Evolutionary conservation across 371 early-diverging fungal genomes (phyloP).

Genomic region (Mucor lusitanicus): DNA sequence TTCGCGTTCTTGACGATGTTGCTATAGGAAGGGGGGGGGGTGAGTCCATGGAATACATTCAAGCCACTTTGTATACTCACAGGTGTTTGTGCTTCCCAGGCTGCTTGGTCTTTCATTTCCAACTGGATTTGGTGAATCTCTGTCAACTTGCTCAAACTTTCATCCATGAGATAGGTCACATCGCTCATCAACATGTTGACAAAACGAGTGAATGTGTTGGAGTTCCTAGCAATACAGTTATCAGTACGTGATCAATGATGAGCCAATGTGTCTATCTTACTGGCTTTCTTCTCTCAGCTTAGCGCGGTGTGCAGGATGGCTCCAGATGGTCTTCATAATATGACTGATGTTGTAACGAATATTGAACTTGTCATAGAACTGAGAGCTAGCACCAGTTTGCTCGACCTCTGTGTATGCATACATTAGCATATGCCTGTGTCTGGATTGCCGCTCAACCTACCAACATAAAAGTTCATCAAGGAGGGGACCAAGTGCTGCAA

Average conservation of each 20-base stretch:
- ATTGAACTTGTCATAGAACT: conserved; percentile 98
- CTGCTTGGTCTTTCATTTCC: conserved; percentile 66
- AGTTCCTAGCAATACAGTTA: conserved; percentile 32
- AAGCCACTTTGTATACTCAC: conserved; percentile 25
- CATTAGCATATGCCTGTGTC: not conserved
- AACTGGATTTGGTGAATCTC: conserved; percentile 83
- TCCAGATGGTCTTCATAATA: conserved; percentile 88
- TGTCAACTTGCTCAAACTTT: conserved; percentile 83
- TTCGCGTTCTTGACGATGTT: conserved; percentile 71
- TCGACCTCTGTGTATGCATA: conserved; percentile 79
- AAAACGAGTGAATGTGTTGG: conserved; percentile 85
- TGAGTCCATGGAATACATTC: not conserved
- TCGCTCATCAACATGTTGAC: conserved; percentile 96
- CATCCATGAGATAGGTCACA: conserved; percentile 93
- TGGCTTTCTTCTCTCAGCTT: conserved; percentile 61
- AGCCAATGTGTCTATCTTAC: conserved; percentile 31
- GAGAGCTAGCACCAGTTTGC: conserved; percentile 88
- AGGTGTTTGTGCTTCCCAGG: conserved; percentile 59
- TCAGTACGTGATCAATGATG: not conserved
- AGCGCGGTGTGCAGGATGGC: conserved; percentile 64
- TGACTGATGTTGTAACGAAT: conserved; percentile 96
- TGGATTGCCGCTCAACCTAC: conserved; percentile 32
- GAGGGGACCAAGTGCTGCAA: conserved; percentile 75
- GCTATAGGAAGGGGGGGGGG: conserved; percentile 20
- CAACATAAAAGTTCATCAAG: conserved; percentile 89